A percentile compares a stretch with the other conserved stretches of the same genome.
Conservation (phyloP, 2,329 filamentous ascomycete species). For the Davidsoniella neocaledoniae region DNA sequence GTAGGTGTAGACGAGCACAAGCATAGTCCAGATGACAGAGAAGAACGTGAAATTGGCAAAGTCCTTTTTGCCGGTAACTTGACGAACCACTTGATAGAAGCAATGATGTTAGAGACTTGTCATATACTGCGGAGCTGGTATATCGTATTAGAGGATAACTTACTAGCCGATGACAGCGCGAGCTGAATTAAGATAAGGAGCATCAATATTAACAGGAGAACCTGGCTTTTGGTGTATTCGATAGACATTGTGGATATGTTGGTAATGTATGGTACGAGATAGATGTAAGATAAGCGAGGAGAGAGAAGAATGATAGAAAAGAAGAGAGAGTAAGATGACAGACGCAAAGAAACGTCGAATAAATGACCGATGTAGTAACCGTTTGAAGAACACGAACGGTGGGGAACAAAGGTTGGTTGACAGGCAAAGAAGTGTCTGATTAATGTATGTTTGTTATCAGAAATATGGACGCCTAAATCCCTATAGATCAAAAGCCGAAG, state of each 20-base stretch:
- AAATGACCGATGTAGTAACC: too few relatives aligned
- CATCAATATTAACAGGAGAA: slow-evolving; percentile 5
- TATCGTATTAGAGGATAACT: slow-evolving; percentile 15
- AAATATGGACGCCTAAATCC: too few relatives aligned
- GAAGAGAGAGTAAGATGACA: too few relatives aligned
- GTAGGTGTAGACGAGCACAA: slow-evolving; percentile 49
- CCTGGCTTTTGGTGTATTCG: slow-evolving; percentile 2
- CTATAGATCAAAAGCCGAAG: too few relatives aligned
- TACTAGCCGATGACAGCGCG: slow-evolving; percentile 58
- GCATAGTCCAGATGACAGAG: slow-evolving; percentile 55
- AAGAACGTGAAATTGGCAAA: slow-evolving; percentile 67
- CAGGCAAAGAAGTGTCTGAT: too few relatives aligned
- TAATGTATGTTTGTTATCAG: too few relatives aligned
- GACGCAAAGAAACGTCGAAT: too few relatives aligned
- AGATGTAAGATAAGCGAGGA: too few relatives aligned
- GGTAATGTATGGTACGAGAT: too few relatives aligned
- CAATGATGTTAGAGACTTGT: background rate
- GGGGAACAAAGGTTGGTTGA: too few relatives aligned
- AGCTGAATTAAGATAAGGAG: slow-evolving; percentile 43
- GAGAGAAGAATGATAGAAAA: too few relatives aligned
- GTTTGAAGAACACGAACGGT: too few relatives aligned
- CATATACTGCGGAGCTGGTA: background rate
- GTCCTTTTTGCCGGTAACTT: slow-evolving; percentile 18
- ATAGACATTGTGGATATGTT: background rate
- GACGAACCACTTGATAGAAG: slow-evolving; percentile 32